A percentile compares a stretch with the other conserved stretches of the same genome.
Evolutionary conservation across 352 stramenopile species (phyloP).

Genomic region (Globisporangium mamillatum): DNA sequence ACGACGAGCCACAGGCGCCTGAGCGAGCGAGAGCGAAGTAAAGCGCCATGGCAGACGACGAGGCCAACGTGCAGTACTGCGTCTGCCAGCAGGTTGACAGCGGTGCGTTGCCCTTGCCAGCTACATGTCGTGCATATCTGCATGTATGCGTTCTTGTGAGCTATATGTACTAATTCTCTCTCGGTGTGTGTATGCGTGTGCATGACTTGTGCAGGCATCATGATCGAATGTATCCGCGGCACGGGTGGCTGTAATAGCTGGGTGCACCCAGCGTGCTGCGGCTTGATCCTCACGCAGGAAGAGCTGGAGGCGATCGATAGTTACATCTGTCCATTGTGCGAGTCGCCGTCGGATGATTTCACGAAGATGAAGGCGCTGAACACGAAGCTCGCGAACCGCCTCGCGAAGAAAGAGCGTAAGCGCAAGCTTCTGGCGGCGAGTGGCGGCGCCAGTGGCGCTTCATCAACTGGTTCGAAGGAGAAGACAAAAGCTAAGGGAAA

Average conservation of each 20-base stretch:
- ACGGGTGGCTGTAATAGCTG: constrained; percentile 89
- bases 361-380: constrained; percentile 62
- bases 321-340: constrained; percentile 86
- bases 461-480: not conserved
- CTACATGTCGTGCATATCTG: not conserved
- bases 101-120: constrained; percentile 31
- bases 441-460: not conserved
- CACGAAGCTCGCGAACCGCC: constrained; percentile 68
- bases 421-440: constrained; percentile 24
- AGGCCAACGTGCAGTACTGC: constrained; percentile 66
- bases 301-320: constrained; percentile 82
- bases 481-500: constrained; percentile 15
- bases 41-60: constrained; percentile 33
- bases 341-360: constrained; percentile 68
- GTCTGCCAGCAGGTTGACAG: constrained; percentile 80
- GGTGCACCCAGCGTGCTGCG: constrained; percentile 88
- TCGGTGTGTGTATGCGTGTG: not conserved
- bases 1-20: not conserved
- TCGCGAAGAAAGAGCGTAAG: constrained; percentile 47
- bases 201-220: constrained; percentile 61
- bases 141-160: not conserved
- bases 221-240: constrained; percentile 92
- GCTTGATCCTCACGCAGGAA: constrained; percentile 79
- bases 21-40: not conserved
- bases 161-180: constrained; percentile 1